A percentile compares a stretch with the other conserved stretches of the same genome.
phyloP scores from a whole-genome alignment of 192 early-diverging fungal genomes.

The Coemansia sp. region DNA sequence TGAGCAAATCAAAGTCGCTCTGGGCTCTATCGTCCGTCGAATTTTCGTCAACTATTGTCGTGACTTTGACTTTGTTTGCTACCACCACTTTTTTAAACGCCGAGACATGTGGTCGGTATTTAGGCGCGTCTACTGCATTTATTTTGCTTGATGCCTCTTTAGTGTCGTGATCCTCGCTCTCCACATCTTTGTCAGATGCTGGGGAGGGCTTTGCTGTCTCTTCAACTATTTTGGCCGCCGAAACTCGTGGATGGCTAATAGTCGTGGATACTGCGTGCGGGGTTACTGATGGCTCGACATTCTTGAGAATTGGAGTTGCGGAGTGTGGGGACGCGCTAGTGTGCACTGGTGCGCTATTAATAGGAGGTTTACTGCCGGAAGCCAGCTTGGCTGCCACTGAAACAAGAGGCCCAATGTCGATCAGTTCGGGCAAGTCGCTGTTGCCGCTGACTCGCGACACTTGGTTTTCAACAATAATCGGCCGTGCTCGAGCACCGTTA shows the following conservation, averaged over 20 bases:
- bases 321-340: background rate
- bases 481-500: background rate
- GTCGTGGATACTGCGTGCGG: too few relatives aligned
- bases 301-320: background rate
- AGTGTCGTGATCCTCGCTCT: too few relatives aligned
- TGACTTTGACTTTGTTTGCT: background rate
- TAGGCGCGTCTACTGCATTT: too few relatives aligned
- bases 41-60: slow-evolving; percentile 4
- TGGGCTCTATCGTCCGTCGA: background rate
- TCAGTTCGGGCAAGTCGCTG: background rate
- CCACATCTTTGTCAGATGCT: too few relatives aligned
- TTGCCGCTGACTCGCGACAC: background rate
- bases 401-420: slow-evolving; percentile 8
- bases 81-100: background rate
- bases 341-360: too few relatives aligned
- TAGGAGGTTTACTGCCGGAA: background rate
- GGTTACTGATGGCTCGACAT: background rate
- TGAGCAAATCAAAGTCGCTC: too few relatives aligned
- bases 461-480: background rate
- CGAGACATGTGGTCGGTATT: too few relatives aligned
- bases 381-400: background rate
- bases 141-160: too few relatives aligned
- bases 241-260: too few relatives aligned
- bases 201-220: too few relatives aligned
- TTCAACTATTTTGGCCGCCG: too few relatives aligned